Evolutionary conservation across 1,284 basidiomycete species (phyloP).

Genomic region (Jaminaea rosea): DNA sequence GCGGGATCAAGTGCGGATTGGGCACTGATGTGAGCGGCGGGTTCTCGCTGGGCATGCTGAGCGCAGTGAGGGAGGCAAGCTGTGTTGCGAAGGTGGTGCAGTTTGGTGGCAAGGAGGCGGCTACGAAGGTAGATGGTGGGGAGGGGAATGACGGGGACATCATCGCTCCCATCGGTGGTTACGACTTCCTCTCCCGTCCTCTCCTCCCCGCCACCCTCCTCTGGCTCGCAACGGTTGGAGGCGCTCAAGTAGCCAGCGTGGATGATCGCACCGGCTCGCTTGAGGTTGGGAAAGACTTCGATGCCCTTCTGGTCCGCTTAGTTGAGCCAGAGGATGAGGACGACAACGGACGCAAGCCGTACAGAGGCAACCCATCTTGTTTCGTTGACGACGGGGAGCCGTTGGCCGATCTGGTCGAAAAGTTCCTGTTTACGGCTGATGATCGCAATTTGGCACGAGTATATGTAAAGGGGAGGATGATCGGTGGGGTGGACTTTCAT

Average conservation of each 20-base stretch:
- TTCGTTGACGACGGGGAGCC: slow-evolving; percentile 53
- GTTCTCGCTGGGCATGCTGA: slow-evolving; percentile 71
- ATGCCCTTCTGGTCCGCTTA: slow-evolving; percentile 64
- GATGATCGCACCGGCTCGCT: slow-evolving; percentile 69
- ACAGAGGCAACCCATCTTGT: slow-evolving; percentile 55
- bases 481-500: slow-evolving; percentile 64
- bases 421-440: slow-evolving; percentile 53
- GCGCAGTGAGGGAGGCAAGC: slow-evolving; percentile 71
- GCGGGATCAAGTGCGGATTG: slow-evolving; percentile 71
- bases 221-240: slow-evolving; percentile 83
- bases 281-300: slow-evolving; percentile 72
- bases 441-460: slow-evolving; percentile 76
- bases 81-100: slow-evolving; percentile 67
- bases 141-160: too few species aligned
- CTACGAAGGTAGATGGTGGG: too few species aligned
- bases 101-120: too few species aligned
- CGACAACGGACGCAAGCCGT: slow-evolving; percentile 1
- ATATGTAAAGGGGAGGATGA: slow-evolving; percentile 69
- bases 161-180: too few species aligned
- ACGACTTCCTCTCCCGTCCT: slow-evolving; percentile 57
- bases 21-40: slow-evolving; percentile 91
- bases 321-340: background rate
- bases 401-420: slow-evolving; percentile 33
- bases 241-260: slow-evolving; percentile 72
- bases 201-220: slow-evolving; percentile 69